Conservation (phyloP, 1,139 yeast genomes). For the Debaryomyces coudertii region DNA sequence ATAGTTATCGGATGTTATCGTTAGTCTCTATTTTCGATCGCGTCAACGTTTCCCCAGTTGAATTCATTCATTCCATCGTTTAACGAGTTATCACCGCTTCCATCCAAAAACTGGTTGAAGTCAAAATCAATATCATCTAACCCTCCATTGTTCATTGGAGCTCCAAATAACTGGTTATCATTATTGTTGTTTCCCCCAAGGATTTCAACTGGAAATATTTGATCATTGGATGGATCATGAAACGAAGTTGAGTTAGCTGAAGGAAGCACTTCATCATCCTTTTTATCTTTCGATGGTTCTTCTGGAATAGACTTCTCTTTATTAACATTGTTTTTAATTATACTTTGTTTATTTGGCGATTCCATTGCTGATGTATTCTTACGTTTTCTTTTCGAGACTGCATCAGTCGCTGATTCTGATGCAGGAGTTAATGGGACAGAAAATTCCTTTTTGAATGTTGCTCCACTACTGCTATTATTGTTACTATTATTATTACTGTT, state of each 20-base stretch:
- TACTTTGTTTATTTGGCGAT: slow-evolving; percentile 38
- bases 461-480: slow-evolving; percentile 15
- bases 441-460: slow-evolving; percentile 37
- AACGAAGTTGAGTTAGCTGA: slow-evolving; percentile 26
- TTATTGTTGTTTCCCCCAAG: slow-evolving; percentile 26
- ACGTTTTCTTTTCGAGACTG: slow-evolving; percentile 28
- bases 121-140: slow-evolving; percentile 58
- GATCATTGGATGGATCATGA: slow-evolving; percentile 34
- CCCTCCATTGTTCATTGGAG: slow-evolving; percentile 20
- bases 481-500: slow-evolving; percentile 15
- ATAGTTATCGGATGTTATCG: background rate
- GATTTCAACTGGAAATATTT: slow-evolving; percentile 42
- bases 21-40: slow-evolving; percentile 43
- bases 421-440: slow-evolving; percentile 49
- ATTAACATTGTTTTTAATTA: slow-evolving; percentile 27
- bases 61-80: slow-evolving; percentile 48
- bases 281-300: slow-evolving; percentile 23
- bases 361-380: slow-evolving; percentile 29
- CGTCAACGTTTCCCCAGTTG: slow-evolving; percentile 59
- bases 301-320: slow-evolving; percentile 31
- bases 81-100: slow-evolving; percentile 38
- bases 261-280: slow-evolving; percentile 27
- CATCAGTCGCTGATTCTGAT: slow-evolving; percentile 37
- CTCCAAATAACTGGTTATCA: slow-evolving; percentile 28
- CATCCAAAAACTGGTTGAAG: slow-evolving; percentile 53